Base-by-base conservation (phyloP, 345 rosid genomes). In the Mercurialis annua region DNA sequence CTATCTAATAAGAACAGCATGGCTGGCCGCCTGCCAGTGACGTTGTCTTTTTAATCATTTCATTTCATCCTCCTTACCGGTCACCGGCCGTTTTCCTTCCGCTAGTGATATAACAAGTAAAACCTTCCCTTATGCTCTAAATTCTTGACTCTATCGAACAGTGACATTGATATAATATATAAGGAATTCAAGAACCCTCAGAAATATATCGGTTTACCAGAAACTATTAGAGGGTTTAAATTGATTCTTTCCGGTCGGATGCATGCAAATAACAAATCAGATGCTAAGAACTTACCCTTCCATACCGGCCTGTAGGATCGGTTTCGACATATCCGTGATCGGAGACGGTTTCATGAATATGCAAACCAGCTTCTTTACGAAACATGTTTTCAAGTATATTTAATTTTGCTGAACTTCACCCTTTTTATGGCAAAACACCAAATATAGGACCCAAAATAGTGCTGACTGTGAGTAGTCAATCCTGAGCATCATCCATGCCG, bases 271-370 rank as follows among this genome's bases (percentile, higher is more conserved):
- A 9, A 48, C 0, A 4, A 5, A 51, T 15, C 26, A 54, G 23
- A 29, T 12, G 10, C 3, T 34, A 23, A 0, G 40, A 12, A 77
- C 86, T 76, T 78, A 84, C 89, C 59, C 84, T 79, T 26, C 86
- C 77, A 64, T 85, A 85, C 1, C 89, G 81, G 30, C 83, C 80
- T 0, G 76, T 52, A 47, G 89, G 83, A 71, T 85, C 86, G 36
- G 79, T 80, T 50, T 76, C 79, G 10, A 42, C 72, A 17, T 76
- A 76, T 30, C 67, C 81, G 63, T 48, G 55, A n/a, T 67, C 65
- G 1, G 16, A 9, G 29, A 66, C 62, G 53, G 75, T 51, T 66
- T 63, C 81, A 62, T 66, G 44, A 17, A 62, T 23, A 18, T 38
- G 36, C 55, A 42, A 60, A 44, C 65, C 64, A 26, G 15, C 59